Percentiles rank a stretch among this genome's conserved stretches.
These are phyloP conservation scores for Wickerhamiella azymoides DNA, from an alignment of 805 yeast genomes.

Conservation along the genomic window DNA sequence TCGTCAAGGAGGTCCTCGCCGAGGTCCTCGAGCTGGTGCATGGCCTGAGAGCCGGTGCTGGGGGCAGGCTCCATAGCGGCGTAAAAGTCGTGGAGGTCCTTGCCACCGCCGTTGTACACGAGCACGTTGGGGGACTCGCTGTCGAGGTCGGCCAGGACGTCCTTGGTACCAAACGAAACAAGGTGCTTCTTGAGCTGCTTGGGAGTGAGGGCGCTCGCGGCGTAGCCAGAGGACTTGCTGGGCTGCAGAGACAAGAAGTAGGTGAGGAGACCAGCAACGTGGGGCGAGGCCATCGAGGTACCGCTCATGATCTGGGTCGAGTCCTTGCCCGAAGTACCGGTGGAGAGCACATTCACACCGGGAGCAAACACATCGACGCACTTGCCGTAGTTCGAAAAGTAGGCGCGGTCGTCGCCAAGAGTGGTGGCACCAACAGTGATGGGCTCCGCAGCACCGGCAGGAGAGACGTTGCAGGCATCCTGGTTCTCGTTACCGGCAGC, in stretches of 20 bases:
- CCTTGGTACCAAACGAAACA: constrained; percentile 38
- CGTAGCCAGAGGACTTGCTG: constrained; percentile 36
- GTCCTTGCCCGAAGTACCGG: constrained; percentile 22
- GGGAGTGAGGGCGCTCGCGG: constrained; percentile 36
- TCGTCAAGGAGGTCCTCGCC: constrained; percentile 1
- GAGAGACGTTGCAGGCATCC: constrained; percentile 86
- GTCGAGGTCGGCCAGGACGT: constrained; percentile 33
- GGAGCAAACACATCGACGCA: constrained; percentile 97
- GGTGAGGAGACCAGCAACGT: constrained; percentile 80
- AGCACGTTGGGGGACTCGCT: constrained; percentile 42
- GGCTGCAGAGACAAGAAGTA: constrained; percentile 84
- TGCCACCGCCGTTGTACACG: constrained; percentile 50
- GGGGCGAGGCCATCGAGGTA: constrained; percentile 98
- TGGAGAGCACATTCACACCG: constrained; percentile 73
- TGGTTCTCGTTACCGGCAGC: constrained; percentile 94
- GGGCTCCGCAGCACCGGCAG: constrained; percentile 50
- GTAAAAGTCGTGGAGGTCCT: constrained; percentile 40
- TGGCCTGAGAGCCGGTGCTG: neutral
- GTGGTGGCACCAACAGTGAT: constrained; percentile 94
- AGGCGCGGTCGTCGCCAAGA: constrained; percentile 77
- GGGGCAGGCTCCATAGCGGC: constrained; percentile 3
- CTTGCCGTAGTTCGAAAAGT: constrained; percentile 87
- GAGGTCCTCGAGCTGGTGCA: constrained; percentile 1
- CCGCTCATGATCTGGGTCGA: constrained; percentile 42
- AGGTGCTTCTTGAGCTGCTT: constrained; percentile 39